Base-by-base conservation (phyloP, 2,329 filamentous ascomycete species). In the Fusarium penzigii region DNA sequence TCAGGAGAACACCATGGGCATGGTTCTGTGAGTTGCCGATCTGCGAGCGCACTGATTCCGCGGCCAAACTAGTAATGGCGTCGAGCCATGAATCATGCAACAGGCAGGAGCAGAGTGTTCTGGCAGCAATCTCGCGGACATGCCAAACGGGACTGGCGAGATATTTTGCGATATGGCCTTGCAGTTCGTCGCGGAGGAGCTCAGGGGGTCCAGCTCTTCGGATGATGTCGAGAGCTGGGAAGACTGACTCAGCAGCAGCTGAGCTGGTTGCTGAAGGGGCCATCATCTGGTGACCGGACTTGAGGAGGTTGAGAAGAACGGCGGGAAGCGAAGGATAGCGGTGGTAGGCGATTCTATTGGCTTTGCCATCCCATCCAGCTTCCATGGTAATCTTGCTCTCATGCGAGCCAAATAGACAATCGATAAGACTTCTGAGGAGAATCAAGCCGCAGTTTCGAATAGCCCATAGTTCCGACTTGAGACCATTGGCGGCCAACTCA, bases 361-460 rank as follows among this genome's bases (percentile, higher is more conserved):
- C 82, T 57, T 79, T 78, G 3, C 85, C 84, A 54, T 86, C 82
- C 83, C 84, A 86, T 2, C 84, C 83, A 45, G 74, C 80, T 68
- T 80, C 87, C 64, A 80, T 85, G 44, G 72, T 75, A 5, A 72
- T 62, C 66, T 87, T 92, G 75, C 77, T 90, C 70, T 91, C 87
- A 49, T 84, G 86, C 0, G 86, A 90, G 14, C 90, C 89, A 29
- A 94, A 84, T 1, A 95, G 75, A 56, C 83, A 82, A 66, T 94
- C 90, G 47, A 96, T 89, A 6, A 97, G 78, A 56, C 91, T 90
- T 49, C 93, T 85, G 58, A 97, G 86, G 7, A 99, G 83, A 73
- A 97, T 88, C 34, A 97, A 74, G 2, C 92, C 92, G 61, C 92
- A 97, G 69, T 99, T 99, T 1, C 92, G 87, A 51, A 99, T 92